phyloP scores from a whole-genome alignment of 2,329 filamentous ascomycete genomes.

The Lachnellula cervina region DNA sequence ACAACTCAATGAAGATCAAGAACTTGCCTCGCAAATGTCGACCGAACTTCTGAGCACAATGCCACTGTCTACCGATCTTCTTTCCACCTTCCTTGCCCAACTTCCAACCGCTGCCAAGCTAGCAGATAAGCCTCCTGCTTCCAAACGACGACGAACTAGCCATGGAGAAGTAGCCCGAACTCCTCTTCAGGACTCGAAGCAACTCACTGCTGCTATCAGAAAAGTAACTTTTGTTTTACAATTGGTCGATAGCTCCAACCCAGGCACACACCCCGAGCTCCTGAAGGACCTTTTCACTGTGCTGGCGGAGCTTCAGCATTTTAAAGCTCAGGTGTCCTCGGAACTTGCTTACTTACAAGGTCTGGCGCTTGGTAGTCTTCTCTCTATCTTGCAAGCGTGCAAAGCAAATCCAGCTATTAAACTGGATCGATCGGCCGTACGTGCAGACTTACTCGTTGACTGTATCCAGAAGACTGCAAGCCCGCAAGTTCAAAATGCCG shows the following conservation, averaged over 20 bases:
- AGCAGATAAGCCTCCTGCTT: conserved; percentile 65
- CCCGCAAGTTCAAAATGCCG: conserved; percentile 89
- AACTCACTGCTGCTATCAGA: conserved; percentile 63
- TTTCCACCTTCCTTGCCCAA: conserved; percentile 67
- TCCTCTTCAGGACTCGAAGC: conserved; percentile 57
- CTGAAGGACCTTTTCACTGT: conserved; percentile 76
- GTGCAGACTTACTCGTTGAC: conserved; percentile 87
- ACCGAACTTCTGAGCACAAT: conserved; percentile 69
- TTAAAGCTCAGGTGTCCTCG: conserved; percentile 74
- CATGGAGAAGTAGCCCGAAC: conserved; percentile 61
- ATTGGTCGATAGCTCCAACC: conserved; percentile 74
- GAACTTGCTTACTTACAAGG: conserved; percentile 89
- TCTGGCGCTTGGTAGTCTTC: conserved; percentile 73
- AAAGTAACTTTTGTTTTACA: conserved; percentile 85
- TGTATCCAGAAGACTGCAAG: conserved; percentile 89
- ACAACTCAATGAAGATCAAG: conserved; percentile 26
- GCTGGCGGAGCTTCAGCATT: conserved; percentile 81
- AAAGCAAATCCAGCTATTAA: conserved; percentile 56
- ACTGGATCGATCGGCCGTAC: conserved; percentile 73
- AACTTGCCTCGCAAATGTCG: conserved; percentile 52
- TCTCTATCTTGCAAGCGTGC: conserved; percentile 77
- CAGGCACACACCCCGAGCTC: conserved; percentile 69
- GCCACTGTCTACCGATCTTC: conserved; percentile 66
- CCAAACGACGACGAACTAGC: conserved; percentile 76
- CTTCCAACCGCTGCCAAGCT: conserved; percentile 70